Conservation (phyloP, 805 yeast species). For the Starmerella bombicola region DNA sequence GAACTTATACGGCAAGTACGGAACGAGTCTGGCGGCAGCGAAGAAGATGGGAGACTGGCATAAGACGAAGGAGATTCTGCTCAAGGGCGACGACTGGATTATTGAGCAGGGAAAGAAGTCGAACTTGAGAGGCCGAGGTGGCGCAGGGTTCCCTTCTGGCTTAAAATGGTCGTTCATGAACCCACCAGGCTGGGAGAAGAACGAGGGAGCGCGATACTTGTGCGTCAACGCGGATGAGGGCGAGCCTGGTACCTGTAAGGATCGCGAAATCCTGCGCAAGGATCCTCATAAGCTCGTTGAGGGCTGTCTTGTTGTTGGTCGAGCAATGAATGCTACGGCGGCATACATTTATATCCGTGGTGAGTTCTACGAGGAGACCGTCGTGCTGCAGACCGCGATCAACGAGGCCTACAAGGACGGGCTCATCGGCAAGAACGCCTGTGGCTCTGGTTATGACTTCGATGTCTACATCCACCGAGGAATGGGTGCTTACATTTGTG, state of each 20-base stretch:
- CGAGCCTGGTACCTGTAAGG: constrained; percentile 90
- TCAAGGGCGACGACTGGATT: constrained; percentile 82
- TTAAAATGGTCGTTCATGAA: constrained; percentile 89
- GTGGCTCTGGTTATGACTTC: constrained; percentile 76
- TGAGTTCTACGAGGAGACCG: constrained; percentile 76
- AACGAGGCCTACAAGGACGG: constrained; percentile 80
- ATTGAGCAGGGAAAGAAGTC: constrained; percentile 75
- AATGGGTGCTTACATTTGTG: constrained; percentile 88
- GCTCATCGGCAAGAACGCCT: constrained; percentile 67
- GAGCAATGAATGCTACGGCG: constrained; percentile 88
- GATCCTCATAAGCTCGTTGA: constrained; percentile 87
- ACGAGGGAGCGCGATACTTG: constrained; percentile 74
- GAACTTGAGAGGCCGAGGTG: constrained; percentile 84
- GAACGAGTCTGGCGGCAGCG: constrained; percentile 61
- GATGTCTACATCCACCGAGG: constrained; percentile 82
- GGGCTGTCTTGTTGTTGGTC: constrained; percentile 81
- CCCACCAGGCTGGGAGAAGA: constrained; percentile 92
- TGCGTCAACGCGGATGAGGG: constrained; percentile 92
- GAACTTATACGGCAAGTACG: constrained; percentile 64
- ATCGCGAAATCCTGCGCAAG: constrained; percentile 79
- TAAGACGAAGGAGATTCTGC: constrained; percentile 72
- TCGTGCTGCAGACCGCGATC: constrained; percentile 61
- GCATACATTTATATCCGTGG: constrained; percentile 87
- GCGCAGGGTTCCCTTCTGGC: constrained; percentile 89
- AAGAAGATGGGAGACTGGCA: constrained; percentile 82